Evolutionary conservation across 192 early-diverging fungal genomes (phyloP), one percentile per base, ranked within the genome.

Genomic region (Coemansia javaensis): DNA sequence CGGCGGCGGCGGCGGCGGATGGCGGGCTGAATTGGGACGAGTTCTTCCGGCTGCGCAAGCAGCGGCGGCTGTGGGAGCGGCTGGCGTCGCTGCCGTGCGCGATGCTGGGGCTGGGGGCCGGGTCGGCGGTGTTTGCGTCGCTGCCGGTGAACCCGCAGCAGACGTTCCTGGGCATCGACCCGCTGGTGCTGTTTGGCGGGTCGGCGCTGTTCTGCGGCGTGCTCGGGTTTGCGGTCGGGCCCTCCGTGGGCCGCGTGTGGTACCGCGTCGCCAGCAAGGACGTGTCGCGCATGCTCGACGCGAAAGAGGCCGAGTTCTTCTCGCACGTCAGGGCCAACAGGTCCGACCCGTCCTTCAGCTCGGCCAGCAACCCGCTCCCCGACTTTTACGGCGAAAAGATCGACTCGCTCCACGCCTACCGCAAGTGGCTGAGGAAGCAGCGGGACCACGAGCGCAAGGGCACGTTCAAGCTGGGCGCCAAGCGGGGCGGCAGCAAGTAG

Each of bases 371-470:
- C 63, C 86, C 85, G 43, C 75, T 91, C 49, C 91, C 91, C 14
- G 90, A 93, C 75, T 95, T 85, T 61, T 95, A 93, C 53, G 90
- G 89, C 32, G 91, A 96, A 53, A 91, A 90, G 58, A 89, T 97
- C 70, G 82, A 83, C 44, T 88, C 85, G 33, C 81, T 97, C 23
- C 34, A 49, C 7, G 89, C 81, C 37, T 97, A 97, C 60, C 80
- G 90, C 33, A 61, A 66, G 27, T 97, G 93, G 93, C 75, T 94
- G 31, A 70, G 86, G 55, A 93, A 91, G 63, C 93, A 97, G 76
- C 68, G 85, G 43, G 85, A 86, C 40, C 84, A 83, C 56, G 70
- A 80, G 42, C 75, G 81, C 34, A 87, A 87, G 59, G 81, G 82
- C 25, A 77, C 77, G 0, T 87, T 90, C 50, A 82, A 80, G 30